Evolutionary conservation across 805 yeast genomes (phyloP), one percentile per base, ranked within the genome.

Genomic region (Metschnikowia similis): DNA sequence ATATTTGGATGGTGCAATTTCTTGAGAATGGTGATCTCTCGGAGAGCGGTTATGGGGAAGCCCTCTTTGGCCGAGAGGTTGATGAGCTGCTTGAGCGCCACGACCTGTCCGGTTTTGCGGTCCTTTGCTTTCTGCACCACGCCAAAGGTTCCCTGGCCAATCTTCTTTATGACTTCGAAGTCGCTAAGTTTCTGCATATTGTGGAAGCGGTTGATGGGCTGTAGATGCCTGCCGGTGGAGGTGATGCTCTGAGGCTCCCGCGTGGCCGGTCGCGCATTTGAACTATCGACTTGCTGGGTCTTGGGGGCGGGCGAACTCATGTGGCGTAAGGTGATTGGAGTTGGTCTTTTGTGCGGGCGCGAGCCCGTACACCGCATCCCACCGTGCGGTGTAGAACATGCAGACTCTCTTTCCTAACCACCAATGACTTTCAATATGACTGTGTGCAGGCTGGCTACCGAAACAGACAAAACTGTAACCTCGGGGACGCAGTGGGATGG

Each of bases 31-130:
- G 85, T 80, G 51, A 92, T 90, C 63, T 94, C 99, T 54, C 99
- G 78, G 67, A 91, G 81, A 1, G 98, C 97, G 0, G 99, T 94
- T 28, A 94, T 84, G 1, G 99, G 98, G 63, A 92, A 90, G 34
- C 88, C 86, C 58, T 87, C 91, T 56, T 83, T 84, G 39, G 83
- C 85, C 46, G 84, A 82, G 61, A 84, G 90, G 54, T 87, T 77
- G n/a, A 90, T 71, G 43, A 94, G 80, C 63, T 85, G 87, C 67
- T 94, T 94, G 58, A 95, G 74, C 0, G 99, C 99, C 16, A 92
- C 97, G 13, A 82, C 59, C 40, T 78, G 72, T 4, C 79, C 74
- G 1, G 84, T 69, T n/a, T 76, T 66, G 34, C 70, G 72, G 35
- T 80, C 75, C 44, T 74, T 69, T 4, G 96, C 98, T 61, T 86